Evolutionary conservation across 2,329 filamentous ascomycete species (phyloP), one percentile per base, ranked within the genome.

Genomic region (Phaeoacremonium minimum): DNA sequence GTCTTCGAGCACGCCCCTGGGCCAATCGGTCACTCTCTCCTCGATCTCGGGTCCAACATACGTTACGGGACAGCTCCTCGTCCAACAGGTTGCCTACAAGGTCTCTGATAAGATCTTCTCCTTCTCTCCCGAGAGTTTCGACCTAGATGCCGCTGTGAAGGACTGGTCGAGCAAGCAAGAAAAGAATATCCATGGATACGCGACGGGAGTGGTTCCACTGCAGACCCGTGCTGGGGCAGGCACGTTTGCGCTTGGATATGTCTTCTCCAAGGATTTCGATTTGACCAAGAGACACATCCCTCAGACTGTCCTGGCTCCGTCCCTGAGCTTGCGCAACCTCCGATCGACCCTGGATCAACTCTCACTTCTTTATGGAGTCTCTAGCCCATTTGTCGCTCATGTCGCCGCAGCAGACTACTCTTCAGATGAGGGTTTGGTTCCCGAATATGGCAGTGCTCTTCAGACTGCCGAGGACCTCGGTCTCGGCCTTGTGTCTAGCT

Each of bases 31-130:
- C 30, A 43, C 72, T 16, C 60, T 80, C 41, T 60, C 71, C 20
- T 68, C 74, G 51, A 86, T 97, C 60, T 82, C 77, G 42, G 93
- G 91, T 13, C 87, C 91, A 48, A 93, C 87, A 38, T 98, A 98
- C 65, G 77, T 91, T 43, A 97, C 91, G 28, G 87, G 89, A 18
- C 93, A 98, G 67, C 81, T 88, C 15, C 78, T 98, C 38, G 85
- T 97, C 46, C 93, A 98, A 69, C 93, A 98, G 66, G 85, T 97
- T 46, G 88, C 91, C 43, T 98, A 95, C 67, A 79, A 87, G 46
- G 75, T 98, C 43, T 97, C 91, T 38, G 90, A 97, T 72, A 95
- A 95, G 73, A 82, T 97, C 66, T 98, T 95, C 69, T 86, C 90
- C 38, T 97, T 95, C 71, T 97, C 91, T 4, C 88, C 90, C 18